phyloP scores from a whole-genome alignment of 2,329 filamentous ascomycete species.

The Botrytis tulipae region DNA sequence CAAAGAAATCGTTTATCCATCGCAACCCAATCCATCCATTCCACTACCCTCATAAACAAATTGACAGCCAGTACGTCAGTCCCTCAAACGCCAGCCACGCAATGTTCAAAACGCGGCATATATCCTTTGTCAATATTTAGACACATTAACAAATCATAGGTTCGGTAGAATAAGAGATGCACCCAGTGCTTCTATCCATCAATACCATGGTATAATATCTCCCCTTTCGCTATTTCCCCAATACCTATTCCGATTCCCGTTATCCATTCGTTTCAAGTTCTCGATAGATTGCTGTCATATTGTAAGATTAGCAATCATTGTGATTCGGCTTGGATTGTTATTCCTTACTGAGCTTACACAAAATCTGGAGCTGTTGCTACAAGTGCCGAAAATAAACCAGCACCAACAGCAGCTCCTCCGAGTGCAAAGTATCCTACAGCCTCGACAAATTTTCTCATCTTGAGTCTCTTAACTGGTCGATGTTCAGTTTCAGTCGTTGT shows the following conservation, averaged over 20 bases:
- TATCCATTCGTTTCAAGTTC: not conserved
- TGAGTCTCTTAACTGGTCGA: conserved; percentile 36
- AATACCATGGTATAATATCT: not conserved
- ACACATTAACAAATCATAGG: not conserved
- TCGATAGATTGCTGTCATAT: not conserved
- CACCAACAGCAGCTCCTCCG: conserved; percentile 40
- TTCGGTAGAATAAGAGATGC: not conserved
- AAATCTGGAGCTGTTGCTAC: conserved; percentile 42
- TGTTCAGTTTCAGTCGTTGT: conserved; percentile 22
- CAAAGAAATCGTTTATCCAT: not conserved
- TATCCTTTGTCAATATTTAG: not conserved
- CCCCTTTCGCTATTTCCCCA: not conserved
- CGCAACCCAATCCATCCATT: not conserved
- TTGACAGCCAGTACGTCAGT: not conserved
- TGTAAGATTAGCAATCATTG: not conserved
- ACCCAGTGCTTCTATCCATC: conserved; percentile 1
- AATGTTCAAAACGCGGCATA: not conserved
- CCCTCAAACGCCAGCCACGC: not conserved
- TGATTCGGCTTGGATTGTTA: not conserved
- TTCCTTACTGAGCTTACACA: conserved; percentile 23
- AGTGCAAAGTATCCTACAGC: conserved; percentile 38
- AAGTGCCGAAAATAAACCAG: conserved; percentile 40
- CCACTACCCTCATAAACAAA: not conserved
- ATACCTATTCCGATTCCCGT: not conserved
- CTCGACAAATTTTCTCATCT: conserved; percentile 31